Percentiles rank a stretch among this genome's conserved stretches.
phyloP scores from a whole-genome alignment of 1,139 yeast species.

The Sugiyamaella grinbergsii region DNA sequence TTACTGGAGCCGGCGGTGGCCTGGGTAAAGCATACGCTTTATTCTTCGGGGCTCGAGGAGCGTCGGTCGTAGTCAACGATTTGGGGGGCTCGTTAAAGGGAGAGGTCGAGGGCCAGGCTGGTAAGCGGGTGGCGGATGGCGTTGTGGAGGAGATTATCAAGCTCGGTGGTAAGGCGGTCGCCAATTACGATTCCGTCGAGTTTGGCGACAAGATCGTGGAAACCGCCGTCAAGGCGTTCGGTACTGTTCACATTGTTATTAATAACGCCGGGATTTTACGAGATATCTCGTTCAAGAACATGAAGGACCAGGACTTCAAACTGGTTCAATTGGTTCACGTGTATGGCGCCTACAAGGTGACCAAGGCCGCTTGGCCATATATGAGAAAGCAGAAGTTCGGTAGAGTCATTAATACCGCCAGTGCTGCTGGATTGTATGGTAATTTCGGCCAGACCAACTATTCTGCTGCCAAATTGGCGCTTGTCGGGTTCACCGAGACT shows the following conservation, averaged over 20 bases:
- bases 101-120: slow-evolving; percentile 36
- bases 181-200: slow-evolving; percentile 91
- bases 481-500: slow-evolving; percentile 91
- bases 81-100: slow-evolving; percentile 84
- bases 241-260: slow-evolving; percentile 84
- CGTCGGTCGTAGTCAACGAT: slow-evolving; percentile 89
- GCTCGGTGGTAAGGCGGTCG: slow-evolving; percentile 84
- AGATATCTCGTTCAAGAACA: slow-evolving; percentile 65
- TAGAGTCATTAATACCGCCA: slow-evolving; percentile 85
- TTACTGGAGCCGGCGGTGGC: slow-evolving; percentile 99
- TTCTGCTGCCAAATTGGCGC: slow-evolving; percentile 88
- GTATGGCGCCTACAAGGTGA: slow-evolving; percentile 82
- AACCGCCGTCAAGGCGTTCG: slow-evolving; percentile 84
- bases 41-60: slow-evolving; percentile 87
- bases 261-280: slow-evolving; percentile 96
- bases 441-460: slow-evolving; percentile 97
- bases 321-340: slow-evolving; percentile 85
- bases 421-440: slow-evolving; percentile 96
- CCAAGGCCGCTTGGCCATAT: slow-evolving; percentile 92
- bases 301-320: slow-evolving; percentile 78
- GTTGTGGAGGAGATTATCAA: slow-evolving; percentile 82
- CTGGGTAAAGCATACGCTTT: slow-evolving; percentile 87
- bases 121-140: slow-evolving; percentile 70
- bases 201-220: slow-evolving; percentile 82
- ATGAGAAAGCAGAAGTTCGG: slow-evolving; percentile 85